Evolutionary conservation across 2,329 filamentous ascomycete species (phyloP).

Genomic region (Colletotrichum sp.): DNA sequence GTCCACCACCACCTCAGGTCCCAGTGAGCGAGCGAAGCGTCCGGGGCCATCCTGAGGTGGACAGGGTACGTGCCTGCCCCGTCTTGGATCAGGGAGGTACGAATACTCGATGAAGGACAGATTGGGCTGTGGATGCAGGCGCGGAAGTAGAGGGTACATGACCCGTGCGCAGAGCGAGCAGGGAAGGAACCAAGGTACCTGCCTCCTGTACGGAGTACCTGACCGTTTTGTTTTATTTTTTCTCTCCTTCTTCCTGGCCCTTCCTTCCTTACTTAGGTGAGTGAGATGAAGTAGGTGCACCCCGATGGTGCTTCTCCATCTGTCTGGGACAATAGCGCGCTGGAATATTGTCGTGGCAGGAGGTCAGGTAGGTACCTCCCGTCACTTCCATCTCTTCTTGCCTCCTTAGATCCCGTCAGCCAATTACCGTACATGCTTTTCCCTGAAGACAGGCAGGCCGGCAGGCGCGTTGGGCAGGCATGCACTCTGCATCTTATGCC

Average conservation of each 20-base stretch:
- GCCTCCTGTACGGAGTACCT: not conserved
- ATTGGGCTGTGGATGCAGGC: not conserved
- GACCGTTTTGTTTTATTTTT: not conserved
- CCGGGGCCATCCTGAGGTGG: not conserved
- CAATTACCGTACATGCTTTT: not conserved
- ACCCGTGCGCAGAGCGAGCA: not conserved
- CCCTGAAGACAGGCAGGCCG: not conserved
- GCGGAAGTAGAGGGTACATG: slow-evolving; percentile 5
- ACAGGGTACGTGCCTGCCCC: not conserved
- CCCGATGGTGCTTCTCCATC: not conserved
- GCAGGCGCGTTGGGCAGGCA: not conserved
- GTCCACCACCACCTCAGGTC: not conserved
- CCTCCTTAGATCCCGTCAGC: not conserved
- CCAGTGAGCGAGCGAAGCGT: not conserved
- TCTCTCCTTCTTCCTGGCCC: not conserved
- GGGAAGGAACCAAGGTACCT: not conserved
- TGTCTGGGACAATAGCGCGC: not conserved
- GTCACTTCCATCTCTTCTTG: not conserved
- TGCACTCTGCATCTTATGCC: not conserved
- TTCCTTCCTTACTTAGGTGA: not conserved
- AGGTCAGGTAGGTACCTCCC: not conserved
- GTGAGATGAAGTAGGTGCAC: not conserved
- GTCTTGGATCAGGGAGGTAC: not conserved
- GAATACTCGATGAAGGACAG: not conserved
- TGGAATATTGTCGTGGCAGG: not conserved